phyloP scores from a whole-genome alignment of 805 yeast species.

The Groenewaldozyma tartarivorans region DNA sequence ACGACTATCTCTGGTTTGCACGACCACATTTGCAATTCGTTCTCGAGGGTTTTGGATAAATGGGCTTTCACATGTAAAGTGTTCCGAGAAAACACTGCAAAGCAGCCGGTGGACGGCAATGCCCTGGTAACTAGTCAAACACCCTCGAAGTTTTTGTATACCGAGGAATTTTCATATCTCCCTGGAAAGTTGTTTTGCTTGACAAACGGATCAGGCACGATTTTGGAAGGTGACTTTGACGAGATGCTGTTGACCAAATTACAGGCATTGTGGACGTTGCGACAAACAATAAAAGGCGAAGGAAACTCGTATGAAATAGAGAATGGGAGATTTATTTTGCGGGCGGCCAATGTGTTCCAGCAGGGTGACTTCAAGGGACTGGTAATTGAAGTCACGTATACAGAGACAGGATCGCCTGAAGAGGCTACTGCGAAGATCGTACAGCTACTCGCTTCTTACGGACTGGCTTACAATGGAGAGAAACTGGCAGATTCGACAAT shows the following conservation, averaged over 20 bases:
- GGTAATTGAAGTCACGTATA: slow-evolving; percentile 47
- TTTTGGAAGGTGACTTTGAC: slow-evolving; percentile 50
- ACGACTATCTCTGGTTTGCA: slow-evolving; percentile 56
- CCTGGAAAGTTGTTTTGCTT: slow-evolving; percentile 25
- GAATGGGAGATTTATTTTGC: slow-evolving; percentile 40
- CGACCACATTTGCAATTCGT: slow-evolving; percentile 58
- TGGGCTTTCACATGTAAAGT: slow-evolving; percentile 66
- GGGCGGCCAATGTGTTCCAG: slow-evolving; percentile 62
- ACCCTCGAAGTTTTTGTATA: slow-evolving; percentile 17
- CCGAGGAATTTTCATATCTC: slow-evolving; percentile 23
- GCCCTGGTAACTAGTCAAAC: not conserved
- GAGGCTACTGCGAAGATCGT: slow-evolving; percentile 5
- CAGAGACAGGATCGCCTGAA: slow-evolving; percentile 16
- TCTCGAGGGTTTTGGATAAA: slow-evolving; percentile 50
- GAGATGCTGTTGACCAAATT: slow-evolving; percentile 45
- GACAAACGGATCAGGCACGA: slow-evolving; percentile 27
- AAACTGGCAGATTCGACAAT: slow-evolving; percentile 5
- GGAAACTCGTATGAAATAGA: slow-evolving; percentile 54
- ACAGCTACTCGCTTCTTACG: slow-evolving; percentile 8
- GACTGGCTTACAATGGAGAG: slow-evolving; percentile 9
- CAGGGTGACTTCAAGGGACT: slow-evolving; percentile 71
- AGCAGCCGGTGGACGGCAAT: slow-evolving; percentile 20
- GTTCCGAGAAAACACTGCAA: slow-evolving; percentile 51
- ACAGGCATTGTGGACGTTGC: slow-evolving; percentile 58
- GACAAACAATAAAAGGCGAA: slow-evolving; percentile 66